A percentile compares a stretch with the other conserved stretches of the same genome.
These are phyloP conservation scores for Cyclotella kingstonii DNA, from an alignment of 108 stramenopile genomes.

Conservation along the genomic window DNA sequence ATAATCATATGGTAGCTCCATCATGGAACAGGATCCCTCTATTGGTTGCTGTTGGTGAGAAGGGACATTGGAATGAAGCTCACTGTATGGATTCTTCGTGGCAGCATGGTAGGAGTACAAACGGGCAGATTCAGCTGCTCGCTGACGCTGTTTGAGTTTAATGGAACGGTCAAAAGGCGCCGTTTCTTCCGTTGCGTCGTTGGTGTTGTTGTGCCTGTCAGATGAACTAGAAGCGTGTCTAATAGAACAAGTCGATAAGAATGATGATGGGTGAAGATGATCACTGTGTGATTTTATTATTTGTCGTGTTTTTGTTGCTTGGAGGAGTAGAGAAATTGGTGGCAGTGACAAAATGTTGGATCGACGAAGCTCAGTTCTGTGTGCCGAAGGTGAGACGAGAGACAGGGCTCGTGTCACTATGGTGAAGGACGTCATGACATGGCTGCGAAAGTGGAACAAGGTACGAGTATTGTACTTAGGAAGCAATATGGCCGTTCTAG, in stretches of 20 bases:
- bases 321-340: background rate
- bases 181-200: slow-evolving; percentile 11
- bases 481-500: no score
- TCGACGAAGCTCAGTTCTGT: no score
- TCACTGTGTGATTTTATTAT: background rate
- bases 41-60: background rate
- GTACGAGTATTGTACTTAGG: no score
- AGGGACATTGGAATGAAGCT: background rate
- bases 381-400: no score
- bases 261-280: background rate
- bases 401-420: no score
- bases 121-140: slow-evolving; percentile 48
- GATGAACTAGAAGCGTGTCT: no score
- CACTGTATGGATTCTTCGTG: background rate
- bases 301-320: background rate
- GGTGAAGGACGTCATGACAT: no score
- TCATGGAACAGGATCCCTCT: no score
- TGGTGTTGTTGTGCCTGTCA: background rate
- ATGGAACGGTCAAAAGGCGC: slow-evolving; percentile 66
- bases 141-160: slow-evolving; percentile 64
- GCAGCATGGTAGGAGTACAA: slow-evolving; percentile 10
- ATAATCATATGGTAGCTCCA: slow-evolving; percentile 73
- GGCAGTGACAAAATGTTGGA: no score
- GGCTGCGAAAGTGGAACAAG: no score
- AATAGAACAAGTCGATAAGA: background rate